phyloP scores from a whole-genome alignment of 495 filamentous ascomycete genomes.

The Patellaria atrata region DNA sequence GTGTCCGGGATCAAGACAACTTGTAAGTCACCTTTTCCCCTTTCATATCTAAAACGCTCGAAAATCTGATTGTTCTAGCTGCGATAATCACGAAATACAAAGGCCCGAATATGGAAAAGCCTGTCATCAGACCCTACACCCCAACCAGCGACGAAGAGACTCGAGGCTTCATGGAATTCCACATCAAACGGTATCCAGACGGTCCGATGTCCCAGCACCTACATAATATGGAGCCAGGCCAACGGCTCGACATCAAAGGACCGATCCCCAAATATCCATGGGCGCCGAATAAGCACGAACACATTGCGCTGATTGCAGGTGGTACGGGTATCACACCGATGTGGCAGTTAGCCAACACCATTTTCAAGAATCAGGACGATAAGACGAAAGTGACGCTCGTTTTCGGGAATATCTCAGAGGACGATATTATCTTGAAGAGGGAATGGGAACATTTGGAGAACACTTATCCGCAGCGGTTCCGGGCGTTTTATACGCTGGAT shows the following conservation, averaged over 20 bases:
- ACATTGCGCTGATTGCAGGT: slow-evolving; percentile 84
- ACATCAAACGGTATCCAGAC: slow-evolving; percentile 80
- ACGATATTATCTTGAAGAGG: slow-evolving; percentile 76
- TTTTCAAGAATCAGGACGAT: slow-evolving; percentile 92
- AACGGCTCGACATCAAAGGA: slow-evolving; percentile 80
- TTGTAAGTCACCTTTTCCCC: slow-evolving; percentile 33
- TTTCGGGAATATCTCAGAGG: slow-evolving; percentile 73
- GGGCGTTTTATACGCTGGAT: slow-evolving; percentile 78
- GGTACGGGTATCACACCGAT: slow-evolving; percentile 92
- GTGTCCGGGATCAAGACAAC: slow-evolving; percentile 68
- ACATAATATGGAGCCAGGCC: slow-evolving; percentile 64
- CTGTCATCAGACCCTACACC: slow-evolving; percentile 81
- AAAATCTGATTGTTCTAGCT: slow-evolving; percentile 29
- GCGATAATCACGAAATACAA: slow-evolving; percentile 82
- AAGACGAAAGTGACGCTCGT: slow-evolving; percentile 92
- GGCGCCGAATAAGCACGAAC: slow-evolving; percentile 84
- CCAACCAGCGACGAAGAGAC: slow-evolving; percentile 66
- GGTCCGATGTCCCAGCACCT: slow-evolving; percentile 86
- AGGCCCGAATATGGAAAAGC: slow-evolving; percentile 61
- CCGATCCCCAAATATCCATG: slow-evolving; percentile 90
- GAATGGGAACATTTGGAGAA: slow-evolving; percentile 77
- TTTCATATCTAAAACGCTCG: background rate
- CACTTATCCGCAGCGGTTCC: slow-evolving; percentile 84
- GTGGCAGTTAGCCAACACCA: slow-evolving; percentile 73
- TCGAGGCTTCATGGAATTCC: slow-evolving; percentile 68